Base-by-base conservation (phyloP, 148 eudicot species). In the Camellia lanceoleosa region DNA sequence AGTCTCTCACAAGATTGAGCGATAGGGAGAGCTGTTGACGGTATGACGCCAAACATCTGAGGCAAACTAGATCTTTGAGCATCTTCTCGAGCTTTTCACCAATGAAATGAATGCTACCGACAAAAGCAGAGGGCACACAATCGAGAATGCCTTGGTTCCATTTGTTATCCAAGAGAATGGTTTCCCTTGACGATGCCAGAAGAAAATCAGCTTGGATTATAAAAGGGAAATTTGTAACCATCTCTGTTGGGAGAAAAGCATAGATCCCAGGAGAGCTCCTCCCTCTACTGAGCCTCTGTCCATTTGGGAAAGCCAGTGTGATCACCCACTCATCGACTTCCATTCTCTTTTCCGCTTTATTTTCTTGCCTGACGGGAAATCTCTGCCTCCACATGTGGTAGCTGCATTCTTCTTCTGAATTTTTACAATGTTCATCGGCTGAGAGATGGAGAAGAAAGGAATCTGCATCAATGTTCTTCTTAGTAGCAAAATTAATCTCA, bases 71-170 rank as follows among this genome's bases (percentile, higher is more conserved):
- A 87, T 18, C 78, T 47, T 18, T 88, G 90, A 65, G 89, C 89
- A 77, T 78, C 84, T 77, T 73, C 92, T 0, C n/a, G 47, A 82
- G 1, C 68, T 77, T 82, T 82, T 92, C 77, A 91, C 83, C 5
- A 87, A 81, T 3, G 88, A 64, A 9, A 73, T 83, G 73, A 92
- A 88, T 7, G 97, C 90, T n/a, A 73, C 82, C 80, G 54, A 88
- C 8, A 78, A 92, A 92, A 72, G 92, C 90, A 70, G 11, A 30
- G 5, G 94, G 90, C 12, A 92, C 89, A 78, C 90, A 89, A 38
- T 88, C 85, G 64, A 92, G 89, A 82, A 92, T 89, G 38, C 97
- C 97, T 75, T 84, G 83, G 80, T 92, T 91, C 97, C 94, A 92
- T 66, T 63, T 70, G 78, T 84, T 76, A 80, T 88, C 97, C 86